These are phyloP conservation scores for Erythrobasidium hasegawianum DNA, from an alignment of 1,284 basidiomycete genomes.

Conservation along the genomic window DNA sequence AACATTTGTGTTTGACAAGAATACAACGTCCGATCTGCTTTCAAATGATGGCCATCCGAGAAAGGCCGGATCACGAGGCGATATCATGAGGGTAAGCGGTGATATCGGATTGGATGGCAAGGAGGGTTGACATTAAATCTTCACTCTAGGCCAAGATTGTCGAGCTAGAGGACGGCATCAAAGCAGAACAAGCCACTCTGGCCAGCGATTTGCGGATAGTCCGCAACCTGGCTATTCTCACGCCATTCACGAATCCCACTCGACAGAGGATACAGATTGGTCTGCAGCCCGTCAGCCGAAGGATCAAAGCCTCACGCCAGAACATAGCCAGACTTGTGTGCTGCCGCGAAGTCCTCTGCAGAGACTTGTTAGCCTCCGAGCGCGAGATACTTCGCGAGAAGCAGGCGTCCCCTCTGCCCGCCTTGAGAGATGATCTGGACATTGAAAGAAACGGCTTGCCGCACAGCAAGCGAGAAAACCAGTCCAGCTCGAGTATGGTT, in stretches of 20 bases:
- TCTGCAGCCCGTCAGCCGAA: slow-evolving; percentile 63
- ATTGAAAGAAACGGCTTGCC: not conserved
- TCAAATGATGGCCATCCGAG: not conserved
- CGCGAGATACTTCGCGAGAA: slow-evolving; percentile 51
- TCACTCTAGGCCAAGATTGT: slow-evolving; percentile 62
- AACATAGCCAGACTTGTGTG: slow-evolving; percentile 64
- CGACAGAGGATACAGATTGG: slow-evolving; percentile 66
- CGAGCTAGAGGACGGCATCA: slow-evolving; percentile 62
- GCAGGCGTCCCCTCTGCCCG: not conserved
- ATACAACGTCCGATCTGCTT: not conserved
- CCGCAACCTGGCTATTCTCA: slow-evolving; percentile 76
- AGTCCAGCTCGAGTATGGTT: not conserved
- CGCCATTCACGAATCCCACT: slow-evolving; percentile 79
- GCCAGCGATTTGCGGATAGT: slow-evolving; percentile 67
- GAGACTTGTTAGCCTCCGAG: slow-evolving; percentile 69
- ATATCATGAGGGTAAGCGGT: slow-evolving; percentile 6
- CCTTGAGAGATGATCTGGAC: not conserved
- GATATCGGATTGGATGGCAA: no score
- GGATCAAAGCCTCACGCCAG: slow-evolving; percentile 56
- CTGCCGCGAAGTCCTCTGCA: slow-evolving; percentile 67
- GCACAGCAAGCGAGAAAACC: not conserved
- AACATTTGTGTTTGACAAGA: not conserved
- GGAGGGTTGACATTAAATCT: no score
- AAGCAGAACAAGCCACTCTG: slow-evolving; percentile 61
- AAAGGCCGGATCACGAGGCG: not conserved